Base-by-base conservation (phyloP, 768 basidiomycete genomes). In the Clitopilus passeckerianus region DNA sequence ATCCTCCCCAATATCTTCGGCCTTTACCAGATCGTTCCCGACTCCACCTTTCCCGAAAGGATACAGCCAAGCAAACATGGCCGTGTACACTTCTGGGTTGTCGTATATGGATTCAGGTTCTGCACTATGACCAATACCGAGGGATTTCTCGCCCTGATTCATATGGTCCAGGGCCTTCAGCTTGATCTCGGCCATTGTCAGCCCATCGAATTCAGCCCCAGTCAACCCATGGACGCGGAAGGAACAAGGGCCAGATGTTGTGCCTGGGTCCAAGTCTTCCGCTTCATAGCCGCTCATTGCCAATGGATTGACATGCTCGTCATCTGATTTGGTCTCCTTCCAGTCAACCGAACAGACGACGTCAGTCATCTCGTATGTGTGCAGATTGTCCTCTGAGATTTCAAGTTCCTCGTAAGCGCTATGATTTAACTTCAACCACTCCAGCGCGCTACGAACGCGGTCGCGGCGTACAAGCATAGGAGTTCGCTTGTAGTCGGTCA, bases 51-150 rank as follows among this genome's bases (percentile, higher is more conserved):
- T 33, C 0, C 77, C 74, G 64, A 77, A 79, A 0, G 75, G 77
- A 63, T 74, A 79, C 0, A 79, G 61, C 74, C 75, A 78, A 0
- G 76, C 77, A 65, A 77, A 78, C 70, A 78, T 75, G 6, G 70
- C 63, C 1, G 77, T 74, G 62, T 75, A 79, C 18, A 75, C 54
- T 3, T 61, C 55, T 5, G 72, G 68, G 62, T 80, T 77, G 8
- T 72, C 52, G 41, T 66, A 73, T 7, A 70, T 64, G 1, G 68
- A 68, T 53, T 71, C 56, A 0, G 71, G 67, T 1, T 60, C 22
- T 0, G 46, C 30, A 5, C 52, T 53, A 34, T 70, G 71, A 1
- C 71, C 71, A 14, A 76, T 66, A 0, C 59, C 70, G 0, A 80
- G 55, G 0, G 70, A 60, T 27, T 65, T 66, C 0, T 66, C 65